A percentile compares a stretch with the other conserved stretches of the same genome.
Conservation (phyloP, 164 flowering plant genomes). For the Vitis rupestris region DNA sequence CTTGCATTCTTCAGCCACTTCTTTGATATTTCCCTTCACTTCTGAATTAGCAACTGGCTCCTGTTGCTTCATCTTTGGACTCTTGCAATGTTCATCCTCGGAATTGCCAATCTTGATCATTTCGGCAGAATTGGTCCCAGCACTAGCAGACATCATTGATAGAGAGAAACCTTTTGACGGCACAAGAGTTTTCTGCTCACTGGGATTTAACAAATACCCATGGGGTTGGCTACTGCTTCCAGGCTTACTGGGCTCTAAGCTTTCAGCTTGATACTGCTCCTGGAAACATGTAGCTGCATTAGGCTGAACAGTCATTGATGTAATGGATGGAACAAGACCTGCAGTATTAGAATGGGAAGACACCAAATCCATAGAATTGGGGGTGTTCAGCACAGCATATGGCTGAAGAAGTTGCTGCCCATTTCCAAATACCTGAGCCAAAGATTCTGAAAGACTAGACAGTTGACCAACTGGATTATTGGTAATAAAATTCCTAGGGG, state of each 20-base stretch:
- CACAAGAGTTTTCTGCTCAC: conserved; percentile 4
- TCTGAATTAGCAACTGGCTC: conserved; percentile 13
- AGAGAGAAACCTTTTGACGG: no score
- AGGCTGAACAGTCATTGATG: conserved; percentile 16
- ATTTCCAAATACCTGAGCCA: conserved; percentile 55
- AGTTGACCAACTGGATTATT: conserved; percentile 42
- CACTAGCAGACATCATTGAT: no score
- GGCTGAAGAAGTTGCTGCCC: conserved; percentile 52
- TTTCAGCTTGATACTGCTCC: conserved; percentile 42
- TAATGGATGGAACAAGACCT: conserved; percentile 16
- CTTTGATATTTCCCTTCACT: conserved; percentile 1
- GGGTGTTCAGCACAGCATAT: conserved; percentile 41
- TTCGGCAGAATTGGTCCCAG: conserved; percentile 11
- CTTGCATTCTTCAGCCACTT: conserved; percentile 10
- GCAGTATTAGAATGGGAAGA: conserved; percentile 24
- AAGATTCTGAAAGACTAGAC: conserved; percentile 45
- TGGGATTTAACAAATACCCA: conserved; percentile 1
- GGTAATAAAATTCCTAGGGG: conserved; percentile 26
- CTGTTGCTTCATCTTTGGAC: conserved; percentile 14
- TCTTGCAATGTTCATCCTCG: conserved; percentile 14
- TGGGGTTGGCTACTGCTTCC: conserved; percentile 11
- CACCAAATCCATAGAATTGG: conserved; percentile 18
- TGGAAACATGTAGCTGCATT: conserved; percentile 20
- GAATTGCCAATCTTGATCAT: conserved; percentile 2
- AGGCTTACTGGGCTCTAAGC: conserved; percentile 24